Percentiles rank a stretch among this genome's conserved stretches.
These are phyloP conservation scores for Coccomyxa sp. DNA, from an alignment of 139 green algal species.

Conservation along the genomic window DNA sequence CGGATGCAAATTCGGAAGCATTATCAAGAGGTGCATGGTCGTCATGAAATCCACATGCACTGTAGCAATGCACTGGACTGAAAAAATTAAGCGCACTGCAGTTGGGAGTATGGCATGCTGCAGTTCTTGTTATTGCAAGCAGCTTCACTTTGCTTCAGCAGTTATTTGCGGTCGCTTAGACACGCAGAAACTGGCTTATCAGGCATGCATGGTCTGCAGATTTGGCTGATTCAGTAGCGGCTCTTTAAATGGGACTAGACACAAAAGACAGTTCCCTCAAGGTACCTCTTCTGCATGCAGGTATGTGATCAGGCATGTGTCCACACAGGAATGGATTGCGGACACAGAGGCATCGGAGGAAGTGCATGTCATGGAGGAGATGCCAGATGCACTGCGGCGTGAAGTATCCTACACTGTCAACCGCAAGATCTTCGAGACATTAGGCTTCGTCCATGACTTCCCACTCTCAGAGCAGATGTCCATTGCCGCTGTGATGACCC, in stretches of 20 bases:
- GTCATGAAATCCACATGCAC: no score
- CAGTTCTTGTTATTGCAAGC: no score
- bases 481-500: slow-evolving; percentile 3
- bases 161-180: no score
- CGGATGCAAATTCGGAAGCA: slow-evolving; percentile 8
- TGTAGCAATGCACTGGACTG: no score
- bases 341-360: not conserved
- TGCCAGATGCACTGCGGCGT: slow-evolving; percentile 21
- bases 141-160: no score
- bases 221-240: no score
- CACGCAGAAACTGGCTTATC: no score
- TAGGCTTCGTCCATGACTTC: slow-evolving; percentile 18
- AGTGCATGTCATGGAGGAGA: slow-evolving; percentile 12
- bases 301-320: not conserved
- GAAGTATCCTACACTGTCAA: slow-evolving; percentile 20
- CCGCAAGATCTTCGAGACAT: not conserved
- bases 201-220: no score
- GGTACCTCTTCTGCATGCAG: not conserved
- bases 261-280: not conserved
- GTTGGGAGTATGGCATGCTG: no score
- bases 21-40: slow-evolving; percentile 5
- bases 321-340: slow-evolving; percentile 5
- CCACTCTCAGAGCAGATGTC: not conserved
- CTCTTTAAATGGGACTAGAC: no score
- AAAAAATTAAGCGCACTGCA: no score